Evolutionary conservation across 495 filamentous ascomycete species (phyloP), one percentile per base, ranked within the genome.

Genomic region (Gamarada debralockiae): DNA sequence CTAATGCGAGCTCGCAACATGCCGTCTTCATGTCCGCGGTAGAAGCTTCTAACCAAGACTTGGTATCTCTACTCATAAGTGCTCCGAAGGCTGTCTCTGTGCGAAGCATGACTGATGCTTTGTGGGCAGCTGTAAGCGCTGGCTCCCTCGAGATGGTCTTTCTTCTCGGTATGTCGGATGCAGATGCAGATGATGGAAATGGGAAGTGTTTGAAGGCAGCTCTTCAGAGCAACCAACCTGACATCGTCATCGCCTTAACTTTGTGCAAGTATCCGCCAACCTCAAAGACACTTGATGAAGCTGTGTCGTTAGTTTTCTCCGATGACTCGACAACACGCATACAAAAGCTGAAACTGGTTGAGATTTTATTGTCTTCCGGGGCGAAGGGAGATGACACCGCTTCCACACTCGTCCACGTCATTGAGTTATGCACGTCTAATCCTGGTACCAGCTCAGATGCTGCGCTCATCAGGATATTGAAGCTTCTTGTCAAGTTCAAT

Each of bases 131-230:
- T 12, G 15, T 47, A n/a, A 18, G 20, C 12, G 7, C n/a, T 5
- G 31, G 17, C 3, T 10, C 17, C 21, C 31, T 49, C 3, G 29
- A 38, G 14, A 49, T 38, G 6, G 10, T 38, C 4, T 49, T 34
- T 21, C 3, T 34, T 21, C 29, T 49, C 17, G 31, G 17, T 7
- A 7, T 37, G 15, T 7, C 29, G n/a, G 31, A 38, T 37, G 46
- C 48, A 4, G 33, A 51, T 51, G 48, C 36, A 17, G 21, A 40
- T 41, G 48, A 27, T 42, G 21, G 6, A 12, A 51, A 51, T 25
- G 48, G 48, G 9, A 21, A 50, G 14, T 34, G 36, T 18, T n/a
- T 51, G 13, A 51, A 41, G 21, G 21, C 24, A 51, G 48, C 48
- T 14, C 22, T 51, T 8, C 18, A 33, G 22, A 14, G 36, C 18